These are phyloP conservation scores for Neltuma alba DNA, from an alignment of 306 rosid genomes.

Conservation along the genomic window DNA sequence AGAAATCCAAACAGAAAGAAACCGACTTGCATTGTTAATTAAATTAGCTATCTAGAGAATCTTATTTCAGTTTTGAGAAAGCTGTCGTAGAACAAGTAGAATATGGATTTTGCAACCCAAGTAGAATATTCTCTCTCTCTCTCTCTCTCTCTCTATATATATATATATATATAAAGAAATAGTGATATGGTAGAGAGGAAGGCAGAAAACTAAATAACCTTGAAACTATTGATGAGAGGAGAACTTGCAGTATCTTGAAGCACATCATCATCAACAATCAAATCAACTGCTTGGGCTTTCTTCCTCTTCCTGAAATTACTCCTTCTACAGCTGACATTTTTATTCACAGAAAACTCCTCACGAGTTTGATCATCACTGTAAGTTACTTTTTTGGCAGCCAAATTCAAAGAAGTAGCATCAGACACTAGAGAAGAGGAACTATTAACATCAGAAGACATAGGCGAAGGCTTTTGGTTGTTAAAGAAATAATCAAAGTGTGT, in stretches of 20 bases:
- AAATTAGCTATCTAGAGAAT: background rate
- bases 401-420: slow-evolving; percentile 53
- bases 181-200: background rate
- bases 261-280: slow-evolving; percentile 59
- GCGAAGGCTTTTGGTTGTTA: slow-evolving; percentile 31
- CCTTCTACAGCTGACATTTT: slow-evolving; percentile 20
- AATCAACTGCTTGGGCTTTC: slow-evolving; percentile 28
- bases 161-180: too few relatives aligned
- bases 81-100: background rate
- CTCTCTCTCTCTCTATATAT: too few relatives aligned
- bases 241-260: slow-evolving; percentile 86
- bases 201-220: slow-evolving; percentile 39
- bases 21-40: slow-evolving; percentile 14
- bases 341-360: slow-evolving; percentile 12
- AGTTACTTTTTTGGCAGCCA: slow-evolving; percentile 29
- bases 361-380: background rate
- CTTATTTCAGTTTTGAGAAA: background rate
- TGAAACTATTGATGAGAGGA: slow-evolving; percentile 55
- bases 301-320: slow-evolving; percentile 52
- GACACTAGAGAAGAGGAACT: slow-evolving; percentile 43
- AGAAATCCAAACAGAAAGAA: slow-evolving; percentile 10
- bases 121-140: too few relatives aligned
- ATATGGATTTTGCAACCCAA: background rate
- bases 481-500: slow-evolving; percentile 70
- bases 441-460: slow-evolving; percentile 33